These are phyloP conservation scores for Gnomoniopsis sp. DNA, from an alignment of 2,329 filamentous ascomycete species.

Conservation along the genomic window DNA sequence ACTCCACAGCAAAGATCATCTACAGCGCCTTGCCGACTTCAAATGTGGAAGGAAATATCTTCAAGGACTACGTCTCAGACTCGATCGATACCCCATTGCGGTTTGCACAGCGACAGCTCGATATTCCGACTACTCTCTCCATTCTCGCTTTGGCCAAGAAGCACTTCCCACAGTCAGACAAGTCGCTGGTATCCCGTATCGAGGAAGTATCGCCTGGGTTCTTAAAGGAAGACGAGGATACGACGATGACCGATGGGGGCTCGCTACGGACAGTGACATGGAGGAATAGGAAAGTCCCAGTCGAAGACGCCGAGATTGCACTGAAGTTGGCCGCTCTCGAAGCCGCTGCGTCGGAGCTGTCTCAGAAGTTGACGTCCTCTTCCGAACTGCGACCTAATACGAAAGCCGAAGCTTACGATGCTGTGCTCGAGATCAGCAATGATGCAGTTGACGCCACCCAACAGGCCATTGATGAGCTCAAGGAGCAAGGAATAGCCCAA, in stretches of 20 bases:
- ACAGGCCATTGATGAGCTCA: constrained; percentile 85
- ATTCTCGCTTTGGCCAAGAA: constrained; percentile 75
- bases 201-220: constrained; percentile 67
- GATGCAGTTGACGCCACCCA: constrained; percentile 93
- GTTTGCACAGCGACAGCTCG: constrained; percentile 89
- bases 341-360: constrained; percentile 46
- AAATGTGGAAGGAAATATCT: constrained; percentile 66
- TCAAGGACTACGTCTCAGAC: constrained; percentile 79
- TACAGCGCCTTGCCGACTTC: constrained; percentile 71
- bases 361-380: constrained; percentile 43
- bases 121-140: constrained; percentile 80
- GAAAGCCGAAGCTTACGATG: constrained; percentile 83
- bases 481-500: constrained; percentile 76
- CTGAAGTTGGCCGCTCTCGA: constrained; percentile 72
- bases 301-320: constrained; percentile 91
- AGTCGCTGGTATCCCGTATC: constrained; percentile 61
- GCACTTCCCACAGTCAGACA: constrained; percentile 68
- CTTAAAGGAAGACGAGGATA: constrained; percentile 57
- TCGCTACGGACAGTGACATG: constrained; percentile 76
- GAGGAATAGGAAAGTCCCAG: constrained; percentile 79
- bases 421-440: constrained; percentile 83
- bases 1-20: constrained; percentile 73
- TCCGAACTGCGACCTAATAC: constrained; percentile 54
- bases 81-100: constrained; percentile 91
- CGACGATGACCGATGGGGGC: constrained; percentile 40